Evolutionary conservation across 352 stramenopile genomes (phyloP), one percentile per base, ranked within the genome.

Genomic region (Pythium dissotocum): DNA sequence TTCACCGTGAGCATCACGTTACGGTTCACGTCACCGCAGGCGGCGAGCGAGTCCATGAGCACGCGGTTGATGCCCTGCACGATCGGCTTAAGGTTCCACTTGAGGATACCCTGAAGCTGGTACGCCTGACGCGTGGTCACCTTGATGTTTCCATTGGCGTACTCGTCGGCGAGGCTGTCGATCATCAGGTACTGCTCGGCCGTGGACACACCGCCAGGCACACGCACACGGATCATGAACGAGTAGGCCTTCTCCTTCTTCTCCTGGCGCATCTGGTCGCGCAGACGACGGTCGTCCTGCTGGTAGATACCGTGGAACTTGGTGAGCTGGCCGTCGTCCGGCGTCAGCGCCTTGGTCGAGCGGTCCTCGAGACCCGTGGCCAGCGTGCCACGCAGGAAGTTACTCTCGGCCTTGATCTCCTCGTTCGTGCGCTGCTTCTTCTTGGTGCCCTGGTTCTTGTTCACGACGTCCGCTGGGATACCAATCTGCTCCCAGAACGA

Each of bases 221-320:
- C 94, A 70, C 98, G 98, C 44, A 99, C 88, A 58, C 95, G 95
- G 51, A 98, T 95, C 97, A 99, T 99, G 82, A 99, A 99, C 57
- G 94, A 91, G 70, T 97, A 98, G 26, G 97, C 93, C 76, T 97
- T 98, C 63, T 93, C 88, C 64, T 94, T 80, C 68, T 92, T 90
- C 69, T 90, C 73, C 14, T 85, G 64, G 33, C 83, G 82, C 82
- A 90, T 92, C 65, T 90, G 80, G 58, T 92, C 82, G 42, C 83
- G 82, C 62, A 89, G 61, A 24, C 98, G 95, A 55, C 97, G 90
- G 79, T 99, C 85, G 64, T 98, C 96, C 79, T 99, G 96, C 87
- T 98, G 92, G 80, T 99, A 99, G 57, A 97, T 98, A 35, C 97
- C 97, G 74, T 99, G 97, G 80, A 99, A 99, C 80, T 99, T 99